phyloP scores from a whole-genome alignment of 257 asterid genomes.

The Penstemon davidsonii region DNA sequence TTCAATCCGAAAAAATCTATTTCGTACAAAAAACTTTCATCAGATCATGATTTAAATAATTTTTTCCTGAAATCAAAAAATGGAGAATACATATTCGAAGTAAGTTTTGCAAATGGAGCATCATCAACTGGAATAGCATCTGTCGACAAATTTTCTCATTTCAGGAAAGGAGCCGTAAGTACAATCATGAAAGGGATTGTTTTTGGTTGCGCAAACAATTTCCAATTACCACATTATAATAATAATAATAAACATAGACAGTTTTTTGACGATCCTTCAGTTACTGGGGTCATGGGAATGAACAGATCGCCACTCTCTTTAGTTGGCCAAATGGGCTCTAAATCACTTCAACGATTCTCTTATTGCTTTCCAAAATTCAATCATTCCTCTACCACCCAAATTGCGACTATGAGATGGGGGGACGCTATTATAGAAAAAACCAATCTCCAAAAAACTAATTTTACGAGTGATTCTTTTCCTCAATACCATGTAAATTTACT shows the following conservation, averaged over 20 bases:
- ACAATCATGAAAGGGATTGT: background rate
- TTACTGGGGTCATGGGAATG: constrained; percentile 26
- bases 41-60: background rate
- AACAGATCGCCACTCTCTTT: constrained; percentile 23
- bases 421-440: background rate
- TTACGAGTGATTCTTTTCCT: background rate
- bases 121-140: background rate
- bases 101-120: background rate
- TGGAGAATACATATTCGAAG: constrained; percentile 1
- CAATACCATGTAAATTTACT: background rate
- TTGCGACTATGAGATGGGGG: constrained; percentile 4
- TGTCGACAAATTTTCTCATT: constrained; percentile 12
- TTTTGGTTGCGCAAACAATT: constrained; percentile 23
- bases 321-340: constrained; percentile 9
- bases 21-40: background rate
- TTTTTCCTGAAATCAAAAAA: constrained; percentile 8
- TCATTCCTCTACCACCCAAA: background rate
- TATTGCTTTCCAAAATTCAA: constrained; percentile 14
- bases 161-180: background rate
- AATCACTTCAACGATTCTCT: constrained; percentile 1
- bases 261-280: background rate
- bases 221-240: too few species aligned
- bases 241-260: background rate
- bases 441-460: background rate
- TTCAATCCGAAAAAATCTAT: constrained; percentile 17